Evolutionary conservation across 1,284 basidiomycete genomes (phyloP).

Genomic region (Cryptococcus sp.): DNA sequence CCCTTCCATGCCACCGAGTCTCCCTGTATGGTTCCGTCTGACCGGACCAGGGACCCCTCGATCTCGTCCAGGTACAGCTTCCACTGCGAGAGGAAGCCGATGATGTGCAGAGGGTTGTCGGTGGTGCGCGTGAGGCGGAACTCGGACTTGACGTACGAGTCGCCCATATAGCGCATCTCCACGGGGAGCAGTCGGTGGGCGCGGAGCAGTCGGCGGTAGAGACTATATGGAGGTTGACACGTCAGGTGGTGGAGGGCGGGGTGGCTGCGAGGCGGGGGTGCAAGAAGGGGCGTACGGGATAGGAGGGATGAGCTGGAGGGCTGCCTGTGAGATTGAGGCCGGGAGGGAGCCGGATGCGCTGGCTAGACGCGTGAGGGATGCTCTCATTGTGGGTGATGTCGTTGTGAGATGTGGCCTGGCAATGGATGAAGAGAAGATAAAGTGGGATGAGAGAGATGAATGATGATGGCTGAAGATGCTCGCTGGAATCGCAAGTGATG

Average conservation of each 20-base stretch:
- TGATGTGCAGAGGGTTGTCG: slow-evolving; percentile 80
- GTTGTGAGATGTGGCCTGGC: neutral
- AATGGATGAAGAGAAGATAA: neutral
- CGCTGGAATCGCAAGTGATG: neutral
- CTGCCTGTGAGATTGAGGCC: slow-evolving; percentile 58
- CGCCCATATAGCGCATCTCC: slow-evolving; percentile 82
- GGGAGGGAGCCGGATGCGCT: slow-evolving; percentile 61
- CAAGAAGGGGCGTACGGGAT: slow-evolving; percentile 61
- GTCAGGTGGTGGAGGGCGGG: neutral
- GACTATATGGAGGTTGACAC: slow-evolving; percentile 50
- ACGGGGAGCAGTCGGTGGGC: slow-evolving; percentile 68
- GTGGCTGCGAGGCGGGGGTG: too few relatives aligned
- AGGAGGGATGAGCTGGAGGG: slow-evolving; percentile 71
- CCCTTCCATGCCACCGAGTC: slow-evolving; percentile 57
- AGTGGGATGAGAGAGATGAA: neutral
- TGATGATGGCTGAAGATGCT: neutral
- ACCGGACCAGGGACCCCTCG: slow-evolving; percentile 29
- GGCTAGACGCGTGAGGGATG: slow-evolving; percentile 22
- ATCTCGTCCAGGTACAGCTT: slow-evolving; percentile 80
- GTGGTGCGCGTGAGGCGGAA: slow-evolving; percentile 75
- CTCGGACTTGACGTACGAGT: slow-evolving; percentile 84
- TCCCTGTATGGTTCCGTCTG: slow-evolving; percentile 42
- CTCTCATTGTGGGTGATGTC: slow-evolving; percentile 22
- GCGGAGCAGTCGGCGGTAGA: slow-evolving; percentile 76
- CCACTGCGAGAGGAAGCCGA: slow-evolving; percentile 91